These are phyloP conservation scores for Cochliopodium minus DNA, from an alignment of 208 protist species.

Conservation along the genomic window DNA sequence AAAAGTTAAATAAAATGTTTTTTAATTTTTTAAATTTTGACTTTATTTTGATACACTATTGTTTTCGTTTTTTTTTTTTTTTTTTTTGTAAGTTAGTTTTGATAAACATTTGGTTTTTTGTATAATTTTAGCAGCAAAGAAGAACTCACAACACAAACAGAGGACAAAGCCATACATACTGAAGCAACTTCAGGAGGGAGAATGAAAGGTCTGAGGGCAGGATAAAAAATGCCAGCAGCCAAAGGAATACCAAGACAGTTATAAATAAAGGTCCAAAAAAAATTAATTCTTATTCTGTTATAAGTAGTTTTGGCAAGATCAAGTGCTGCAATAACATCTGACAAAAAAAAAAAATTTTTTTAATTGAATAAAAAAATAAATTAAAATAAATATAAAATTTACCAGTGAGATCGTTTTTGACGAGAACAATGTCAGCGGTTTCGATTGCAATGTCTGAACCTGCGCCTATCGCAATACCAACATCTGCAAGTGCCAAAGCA, in stretches of 20 bases:
- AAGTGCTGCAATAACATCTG: conserved; percentile 42
- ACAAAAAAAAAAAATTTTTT: conserved; percentile 29
- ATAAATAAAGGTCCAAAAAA: conserved; percentile 56
- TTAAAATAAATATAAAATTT: background rate
- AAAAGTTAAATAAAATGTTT: too few species aligned
- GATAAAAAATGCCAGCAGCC: conserved; percentile 49
- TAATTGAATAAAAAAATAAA: background rate
- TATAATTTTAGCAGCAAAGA: conserved; percentile 44
- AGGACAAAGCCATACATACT: conserved; percentile 54
- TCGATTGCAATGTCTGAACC: conserved; percentile 59
- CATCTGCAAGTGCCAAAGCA: conserved; percentile 47
- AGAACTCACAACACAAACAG: conserved; percentile 48
- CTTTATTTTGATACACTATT: too few species aligned
- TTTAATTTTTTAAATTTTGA: too few species aligned
- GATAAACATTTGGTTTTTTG: conserved; percentile 6
- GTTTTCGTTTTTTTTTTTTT: background rate
- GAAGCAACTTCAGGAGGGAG: conserved; percentile 53
- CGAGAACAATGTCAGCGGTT: conserved; percentile 48
- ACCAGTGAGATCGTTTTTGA: conserved; percentile 20
- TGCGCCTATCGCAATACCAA: conserved; percentile 61
- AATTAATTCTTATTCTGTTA: conserved; percentile 51
- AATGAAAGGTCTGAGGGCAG: conserved; percentile 1
- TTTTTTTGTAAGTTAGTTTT: background rate
- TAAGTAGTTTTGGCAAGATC: conserved; percentile 40
- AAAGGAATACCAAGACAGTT: conserved; percentile 55